Percentiles rank a stretch among this genome's conserved stretches.
phyloP scores from a whole-genome alignment of 805 yeast species.

The Candida nitratophila region DNA sequence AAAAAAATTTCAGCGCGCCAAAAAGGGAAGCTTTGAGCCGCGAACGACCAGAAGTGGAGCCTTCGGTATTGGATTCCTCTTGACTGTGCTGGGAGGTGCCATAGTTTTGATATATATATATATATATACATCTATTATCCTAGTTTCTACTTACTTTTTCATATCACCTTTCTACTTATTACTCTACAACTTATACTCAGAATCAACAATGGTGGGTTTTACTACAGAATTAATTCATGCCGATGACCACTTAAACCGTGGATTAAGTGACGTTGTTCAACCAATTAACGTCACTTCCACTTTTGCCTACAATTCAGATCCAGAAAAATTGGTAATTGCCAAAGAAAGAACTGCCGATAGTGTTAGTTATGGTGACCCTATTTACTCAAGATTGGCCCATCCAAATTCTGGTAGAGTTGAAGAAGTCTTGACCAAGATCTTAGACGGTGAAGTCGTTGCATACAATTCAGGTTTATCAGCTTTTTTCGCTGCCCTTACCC shows the following conservation, averaged over 20 bases:
- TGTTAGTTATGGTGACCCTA: conserved; percentile 23
- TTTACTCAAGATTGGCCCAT: conserved; percentile 71
- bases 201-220: conserved; percentile 34
- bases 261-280: conserved; percentile 55
- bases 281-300: conserved; percentile 84
- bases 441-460: conserved; percentile 59
- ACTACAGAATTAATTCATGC: conserved; percentile 62
- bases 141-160: no score
- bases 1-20: no score
- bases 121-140: no score
- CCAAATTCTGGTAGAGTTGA: conserved; percentile 70
- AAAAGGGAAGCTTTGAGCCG: no score
- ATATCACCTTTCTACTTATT: no score
- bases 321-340: conserved; percentile 44
- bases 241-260: conserved; percentile 45
- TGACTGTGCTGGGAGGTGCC: no score
- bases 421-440: conserved; percentile 48
- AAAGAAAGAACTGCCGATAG: conserved; percentile 18
- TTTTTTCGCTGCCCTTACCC: conserved; percentile 64
- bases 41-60: no score
- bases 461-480: conserved; percentile 82
- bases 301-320: conserved; percentile 57
- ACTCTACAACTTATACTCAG: not conserved
- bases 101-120: no score
- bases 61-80: no score